Evolutionary conservation across 2,329 filamentous ascomycete species (phyloP), one percentile per base, ranked within the genome.

Genomic region (Seiridium unicorne): DNA sequence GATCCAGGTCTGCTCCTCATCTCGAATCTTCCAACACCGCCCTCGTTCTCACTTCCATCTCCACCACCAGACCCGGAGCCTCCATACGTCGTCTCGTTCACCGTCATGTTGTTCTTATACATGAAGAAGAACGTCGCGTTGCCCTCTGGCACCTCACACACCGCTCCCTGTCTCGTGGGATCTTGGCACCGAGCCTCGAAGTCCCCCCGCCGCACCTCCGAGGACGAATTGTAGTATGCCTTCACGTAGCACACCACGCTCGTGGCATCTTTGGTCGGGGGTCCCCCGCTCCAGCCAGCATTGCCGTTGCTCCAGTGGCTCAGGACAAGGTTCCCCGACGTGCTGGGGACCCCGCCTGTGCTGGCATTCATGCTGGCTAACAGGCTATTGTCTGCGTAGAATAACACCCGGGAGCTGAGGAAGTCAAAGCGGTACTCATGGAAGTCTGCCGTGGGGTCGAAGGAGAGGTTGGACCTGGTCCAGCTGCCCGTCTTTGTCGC

Each of bases 351-450:
- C 1, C 81, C 79, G 3, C 78, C 77, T 8, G 83, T 81, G 2
- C 75, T 69, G 38, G 31, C 40, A 40, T 44, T 42, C 79, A 90
- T 87, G 53, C 79, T 77, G 36, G 82, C 79, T 11, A 92, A 74
- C 8, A 81, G 72, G 7, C 74, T 59, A 48, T 84, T 84, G 71
- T 93, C 90, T 2, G 86, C 87, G 69, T 88, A 92, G 74, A 92
- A 93, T 9, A 82, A 71, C 7, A 93, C 88, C 1, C 77, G 77
- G 0, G 78, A 79, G 0, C 84, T 81, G 13, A 87, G 72, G 76
- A 90, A 93, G 73, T 94, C 91, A 72, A 93, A 89, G 44, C 91
- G 88, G 69, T 93, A 93, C 74, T 93, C 90, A 73, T 93, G 90
- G 68, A 89, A 91, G 46, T 71, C 83, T 0, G 73, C 70, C 0